Conservation (phyloP, 2,329 filamentous ascomycete genomes). For the Colletotrichum chrysophilum region DNA sequence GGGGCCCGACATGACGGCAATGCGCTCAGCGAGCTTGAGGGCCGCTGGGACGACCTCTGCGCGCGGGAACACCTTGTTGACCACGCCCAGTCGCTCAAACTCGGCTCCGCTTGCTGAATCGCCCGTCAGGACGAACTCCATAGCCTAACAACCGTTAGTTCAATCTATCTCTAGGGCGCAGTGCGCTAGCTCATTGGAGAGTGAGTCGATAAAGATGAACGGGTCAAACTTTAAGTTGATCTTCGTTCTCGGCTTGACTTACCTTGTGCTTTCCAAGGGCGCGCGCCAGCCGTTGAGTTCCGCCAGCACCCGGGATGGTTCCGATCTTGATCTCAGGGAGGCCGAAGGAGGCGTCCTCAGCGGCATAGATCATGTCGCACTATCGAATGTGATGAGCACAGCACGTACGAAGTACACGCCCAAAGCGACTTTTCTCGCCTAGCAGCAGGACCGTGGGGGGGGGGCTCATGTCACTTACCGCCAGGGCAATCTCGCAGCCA, state of each 20-base stretch:
- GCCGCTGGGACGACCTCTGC: slow-evolving; percentile 42
- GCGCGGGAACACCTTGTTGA: slow-evolving; percentile 38
- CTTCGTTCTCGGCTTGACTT: background rate
- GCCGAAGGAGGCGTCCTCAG: slow-evolving; percentile 39
- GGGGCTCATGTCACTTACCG: slow-evolving; percentile 31
- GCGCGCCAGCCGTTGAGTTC: slow-evolving; percentile 44
- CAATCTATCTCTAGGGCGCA: background rate
- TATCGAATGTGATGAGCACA: slow-evolving; percentile 10
- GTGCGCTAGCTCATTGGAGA: background rate
- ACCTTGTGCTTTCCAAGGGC: slow-evolving; percentile 47
- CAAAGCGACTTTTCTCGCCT: background rate
- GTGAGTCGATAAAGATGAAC: slow-evolving; percentile 8
- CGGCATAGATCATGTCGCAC: slow-evolving; percentile 45
- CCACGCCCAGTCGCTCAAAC: slow-evolving; percentile 43
- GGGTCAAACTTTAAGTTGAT: slow-evolving; percentile 27
- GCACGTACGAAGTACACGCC: background rate
- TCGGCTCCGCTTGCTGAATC: slow-evolving; percentile 38
- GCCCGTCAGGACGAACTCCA: slow-evolving; percentile 51
- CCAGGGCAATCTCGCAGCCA: slow-evolving; percentile 55
- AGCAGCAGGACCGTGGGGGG: background rate
- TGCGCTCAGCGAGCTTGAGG: slow-evolving; percentile 38
- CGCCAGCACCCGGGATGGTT: slow-evolving; percentile 45
- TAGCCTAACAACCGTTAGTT: slow-evolving; percentile 35
- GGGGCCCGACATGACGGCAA: slow-evolving; percentile 44
- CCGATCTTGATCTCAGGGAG: slow-evolving; percentile 45